These are phyloP conservation scores for Tilletia indica DNA, from an alignment of 1,284 basidiomycete species.

Conservation along the genomic window DNA sequence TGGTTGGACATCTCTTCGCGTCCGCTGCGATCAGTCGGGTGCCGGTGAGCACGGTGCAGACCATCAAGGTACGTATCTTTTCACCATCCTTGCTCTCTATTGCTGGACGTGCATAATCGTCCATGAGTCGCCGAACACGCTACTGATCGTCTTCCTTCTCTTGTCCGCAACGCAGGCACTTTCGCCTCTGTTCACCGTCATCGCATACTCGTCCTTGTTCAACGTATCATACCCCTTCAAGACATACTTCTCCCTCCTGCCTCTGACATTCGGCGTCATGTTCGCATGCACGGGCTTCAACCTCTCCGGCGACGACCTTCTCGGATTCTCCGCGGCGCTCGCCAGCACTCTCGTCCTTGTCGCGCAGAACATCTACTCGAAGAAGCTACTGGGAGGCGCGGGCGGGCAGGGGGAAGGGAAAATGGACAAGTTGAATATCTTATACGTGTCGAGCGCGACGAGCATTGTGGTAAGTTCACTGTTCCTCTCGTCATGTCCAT, in stretches of 20 bases:
- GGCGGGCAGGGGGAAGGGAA: slow-evolving; percentile 58
- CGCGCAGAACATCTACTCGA: slow-evolving; percentile 97
- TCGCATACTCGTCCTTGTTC: slow-evolving; percentile 87
- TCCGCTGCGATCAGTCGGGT: slow-evolving; percentile 94
- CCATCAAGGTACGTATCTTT: slow-evolving; percentile 77
- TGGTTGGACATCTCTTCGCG: slow-evolving; percentile 95
- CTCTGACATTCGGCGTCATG: slow-evolving; percentile 94
- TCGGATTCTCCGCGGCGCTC: slow-evolving; percentile 23
- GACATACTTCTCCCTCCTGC: slow-evolving; percentile 91
- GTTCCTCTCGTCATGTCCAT: slow-evolving; percentile 41
- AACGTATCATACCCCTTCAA: slow-evolving; percentile 84
- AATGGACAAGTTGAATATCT: slow-evolving; percentile 93
- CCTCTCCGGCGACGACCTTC: slow-evolving; percentile 70
- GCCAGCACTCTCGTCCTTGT: slow-evolving; percentile 84
- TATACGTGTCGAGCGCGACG: slow-evolving; percentile 91
- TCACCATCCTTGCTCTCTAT: slow-evolving; percentile 10
- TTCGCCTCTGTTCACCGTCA: slow-evolving; percentile 93
- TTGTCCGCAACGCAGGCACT: slow-evolving; percentile 67
- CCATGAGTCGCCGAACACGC: background rate
- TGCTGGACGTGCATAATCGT: background rate
- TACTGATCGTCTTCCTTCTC: slow-evolving; percentile 11
- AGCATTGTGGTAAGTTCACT: slow-evolving; percentile 73
- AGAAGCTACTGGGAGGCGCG: slow-evolving; percentile 82
- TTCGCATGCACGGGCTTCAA: slow-evolving; percentile 91
- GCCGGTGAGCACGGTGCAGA: slow-evolving; percentile 95